Evolutionary conservation across 1,284 basidiomycete species (phyloP).

Genomic region (Pseudozyma flocculosa): DNA sequence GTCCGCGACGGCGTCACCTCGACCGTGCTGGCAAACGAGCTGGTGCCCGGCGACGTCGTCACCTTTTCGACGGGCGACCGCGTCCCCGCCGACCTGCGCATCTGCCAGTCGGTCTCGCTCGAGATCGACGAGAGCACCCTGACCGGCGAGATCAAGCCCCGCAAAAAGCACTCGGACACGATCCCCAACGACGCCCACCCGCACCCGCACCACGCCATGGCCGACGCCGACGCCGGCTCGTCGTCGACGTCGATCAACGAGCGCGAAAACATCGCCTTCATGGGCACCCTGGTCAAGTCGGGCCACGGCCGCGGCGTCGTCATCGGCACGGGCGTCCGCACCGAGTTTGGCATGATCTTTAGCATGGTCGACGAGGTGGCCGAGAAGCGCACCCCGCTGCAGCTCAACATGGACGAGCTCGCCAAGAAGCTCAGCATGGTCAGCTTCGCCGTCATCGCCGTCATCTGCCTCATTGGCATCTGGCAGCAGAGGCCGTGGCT

Average conservation of each 20-base stretch:
- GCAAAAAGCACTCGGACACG: constrained; percentile 68
- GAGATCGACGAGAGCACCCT: constrained; percentile 94
- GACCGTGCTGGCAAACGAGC: constrained; percentile 84
- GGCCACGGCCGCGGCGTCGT: constrained; percentile 85
- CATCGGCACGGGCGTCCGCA: constrained; percentile 82
- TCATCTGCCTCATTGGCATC: constrained; percentile 89
- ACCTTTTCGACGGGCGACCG: constrained; percentile 85
- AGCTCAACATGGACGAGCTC: constrained; percentile 93
- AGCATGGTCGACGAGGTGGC: constrained; percentile 97
- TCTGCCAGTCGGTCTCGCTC: constrained; percentile 75
- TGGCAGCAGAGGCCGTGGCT: constrained; percentile 85
- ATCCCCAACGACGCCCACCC: constrained; percentile 45
- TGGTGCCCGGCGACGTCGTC: constrained; percentile 91
- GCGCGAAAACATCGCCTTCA: constrained; percentile 84
- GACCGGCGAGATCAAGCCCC: constrained; percentile 86
- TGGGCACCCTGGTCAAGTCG: constrained; percentile 94
- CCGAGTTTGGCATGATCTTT: constrained; percentile 95
- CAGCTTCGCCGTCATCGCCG: constrained; percentile 87
- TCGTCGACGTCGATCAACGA: constrained; percentile 69
- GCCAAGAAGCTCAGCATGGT: constrained; percentile 86
- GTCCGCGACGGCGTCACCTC: constrained; percentile 65
- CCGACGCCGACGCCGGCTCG: constrained; percentile 3
- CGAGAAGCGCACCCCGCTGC: constrained; percentile 88
- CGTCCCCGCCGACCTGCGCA: constrained; percentile 86
- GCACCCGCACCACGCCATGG: background rate